Evolutionary conservation across 2,329 filamentous ascomycete species (phyloP).

Genomic region (Beauveria sp.): DNA sequence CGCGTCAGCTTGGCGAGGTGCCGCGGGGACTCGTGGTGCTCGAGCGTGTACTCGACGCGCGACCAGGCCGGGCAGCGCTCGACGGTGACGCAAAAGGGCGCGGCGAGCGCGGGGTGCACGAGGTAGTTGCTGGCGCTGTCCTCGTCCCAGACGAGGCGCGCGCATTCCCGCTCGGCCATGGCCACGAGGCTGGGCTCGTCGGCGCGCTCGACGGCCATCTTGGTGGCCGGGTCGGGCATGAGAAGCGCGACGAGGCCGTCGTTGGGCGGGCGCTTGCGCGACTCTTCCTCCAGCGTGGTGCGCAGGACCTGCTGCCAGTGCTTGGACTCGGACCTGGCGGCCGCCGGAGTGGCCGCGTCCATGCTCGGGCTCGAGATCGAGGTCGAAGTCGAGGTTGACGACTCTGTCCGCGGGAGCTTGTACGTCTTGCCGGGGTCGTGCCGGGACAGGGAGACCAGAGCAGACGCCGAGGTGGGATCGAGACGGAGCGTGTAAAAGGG

Average conservation of each 20-base stretch:
- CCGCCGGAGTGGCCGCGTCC: constrained; percentile 19
- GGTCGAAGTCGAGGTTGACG: constrained; percentile 16
- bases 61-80: constrained; percentile 52
- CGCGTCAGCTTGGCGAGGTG: constrained; percentile 54
- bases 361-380: constrained; percentile 24
- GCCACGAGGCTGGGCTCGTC: constrained; percentile 51
- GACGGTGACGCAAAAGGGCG: constrained; percentile 54
- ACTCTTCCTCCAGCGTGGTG: constrained; percentile 50
- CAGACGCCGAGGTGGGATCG: constrained; percentile 56
- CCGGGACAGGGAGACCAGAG: constrained; percentile 50
- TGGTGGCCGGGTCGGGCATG: constrained; percentile 58
- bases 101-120: constrained; percentile 55
- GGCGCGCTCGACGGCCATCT: constrained; percentile 53
- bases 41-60: constrained; percentile 55
- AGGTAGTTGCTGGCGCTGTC: constrained; percentile 53
- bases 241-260: constrained; percentile 61
- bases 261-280: constrained; percentile 45
- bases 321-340: constrained; percentile 29
- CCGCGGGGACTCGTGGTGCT: constrained; percentile 54
- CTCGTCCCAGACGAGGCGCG: constrained; percentile 63
- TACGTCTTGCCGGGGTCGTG: constrained; percentile 53
- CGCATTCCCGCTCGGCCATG: constrained; percentile 61
- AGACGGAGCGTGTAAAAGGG: constrained; percentile 62
- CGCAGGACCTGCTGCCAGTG: constrained; percentile 51
- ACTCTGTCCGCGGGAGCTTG: constrained; percentile 32